Evolutionary conservation across 306 rosid genomes (phyloP), one percentile per base, ranked within the genome.

Genomic region (Quercus berberidifolia): DNA sequence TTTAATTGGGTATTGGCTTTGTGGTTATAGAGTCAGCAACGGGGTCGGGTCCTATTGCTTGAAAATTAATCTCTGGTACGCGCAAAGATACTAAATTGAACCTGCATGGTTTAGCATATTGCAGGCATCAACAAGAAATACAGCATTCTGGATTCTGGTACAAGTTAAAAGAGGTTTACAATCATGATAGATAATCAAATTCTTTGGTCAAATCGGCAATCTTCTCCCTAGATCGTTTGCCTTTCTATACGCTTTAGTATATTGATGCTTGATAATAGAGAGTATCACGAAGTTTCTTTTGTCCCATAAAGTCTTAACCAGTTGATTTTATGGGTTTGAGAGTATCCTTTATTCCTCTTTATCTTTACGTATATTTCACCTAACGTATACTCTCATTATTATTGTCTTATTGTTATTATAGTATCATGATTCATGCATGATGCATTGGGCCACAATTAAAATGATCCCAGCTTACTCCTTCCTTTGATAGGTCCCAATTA

Each of bases 261-360:
- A 14, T 23, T 55, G 52, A 19, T 20, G 69, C 31, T 70, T 49
- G 51, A 23, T n/a, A 12, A 35, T 19, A 17, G 69, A 35, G 8
- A 9, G 7, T 64, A 55, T 82, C 73, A 70, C 77, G 57, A 26
- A 38, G 65, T 31, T 52, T 64, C 35, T 41, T 73, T 65, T 81
- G 90, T 75, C 63, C 9, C 60, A 2, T 60, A 82, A 85, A 81
- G 76, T 3, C 57, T 41, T n/a, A 30, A 33, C 76, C 54, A 26
- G 30, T 67, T 71, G 55, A 49, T 49, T 67, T 57, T 35, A 5
- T 21, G 58, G 6, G 60, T 30, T 38, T 55, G 21, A 15, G 63
- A 7, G 46, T 28, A 10, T 28, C 54, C 60, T 18, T 71, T 13
- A 63, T 15, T n/a, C 72, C 56, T 46, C 17, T 73, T 31, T 20